Evolutionary conservation across 495 filamentous ascomycete genomes (phyloP).

Genomic region (Daldinia caldariorum): DNA sequence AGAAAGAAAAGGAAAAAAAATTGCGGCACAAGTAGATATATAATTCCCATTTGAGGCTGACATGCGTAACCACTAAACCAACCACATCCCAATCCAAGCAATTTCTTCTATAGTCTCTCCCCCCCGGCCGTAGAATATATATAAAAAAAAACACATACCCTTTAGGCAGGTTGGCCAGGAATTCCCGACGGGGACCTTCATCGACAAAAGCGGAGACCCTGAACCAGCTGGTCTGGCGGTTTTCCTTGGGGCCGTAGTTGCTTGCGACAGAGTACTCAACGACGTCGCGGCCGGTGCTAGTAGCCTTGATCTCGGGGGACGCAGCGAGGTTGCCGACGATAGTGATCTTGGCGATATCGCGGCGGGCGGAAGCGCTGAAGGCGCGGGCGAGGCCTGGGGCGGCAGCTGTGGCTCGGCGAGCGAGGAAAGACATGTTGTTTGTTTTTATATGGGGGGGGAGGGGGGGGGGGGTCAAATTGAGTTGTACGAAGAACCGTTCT

Average conservation of each 20-base stretch:
- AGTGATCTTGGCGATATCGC: conserved; percentile 70
- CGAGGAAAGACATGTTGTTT: conserved; percentile 50
- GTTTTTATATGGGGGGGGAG: neutral
- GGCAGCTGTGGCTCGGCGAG: conserved; percentile 51
- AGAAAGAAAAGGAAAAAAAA: neutral
- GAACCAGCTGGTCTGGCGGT: conserved; percentile 81
- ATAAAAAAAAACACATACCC: conserved; percentile 67
- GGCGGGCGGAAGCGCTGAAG: conserved; percentile 64
- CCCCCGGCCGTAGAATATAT: neutral
- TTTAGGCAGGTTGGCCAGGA: conserved; percentile 72
- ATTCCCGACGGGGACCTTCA: conserved; percentile 71
- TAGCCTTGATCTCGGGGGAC: conserved; percentile 73
- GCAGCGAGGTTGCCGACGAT: conserved; percentile 79
- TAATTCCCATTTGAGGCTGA: neutral
- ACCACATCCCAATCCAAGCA: neutral
- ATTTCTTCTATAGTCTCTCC: neutral
- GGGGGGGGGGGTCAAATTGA: too few relatives aligned
- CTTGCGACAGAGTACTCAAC: conserved; percentile 74
- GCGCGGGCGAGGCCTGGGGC: conserved; percentile 58
- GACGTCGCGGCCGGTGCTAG: conserved; percentile 72
- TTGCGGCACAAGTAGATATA: neutral
- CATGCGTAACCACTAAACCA: neutral
- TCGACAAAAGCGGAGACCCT: conserved; percentile 69
- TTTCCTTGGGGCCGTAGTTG: conserved; percentile 64
- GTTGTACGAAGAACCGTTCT: neutral